Conservation (phyloP, 345 rosid genomes). For the Eutrema heterophyllum region DNA sequence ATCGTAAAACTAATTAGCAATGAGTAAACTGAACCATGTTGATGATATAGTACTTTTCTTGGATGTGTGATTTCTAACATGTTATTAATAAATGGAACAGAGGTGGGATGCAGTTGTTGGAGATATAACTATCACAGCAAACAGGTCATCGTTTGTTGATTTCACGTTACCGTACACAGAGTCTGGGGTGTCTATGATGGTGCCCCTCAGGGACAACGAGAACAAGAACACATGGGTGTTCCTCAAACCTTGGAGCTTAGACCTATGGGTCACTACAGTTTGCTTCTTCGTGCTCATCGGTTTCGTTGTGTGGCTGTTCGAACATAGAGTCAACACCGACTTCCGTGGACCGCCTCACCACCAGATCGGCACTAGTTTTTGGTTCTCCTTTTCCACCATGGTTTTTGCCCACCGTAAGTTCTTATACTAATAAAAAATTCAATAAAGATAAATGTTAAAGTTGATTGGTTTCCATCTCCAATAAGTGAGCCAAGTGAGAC, state of each 20-base stretch:
- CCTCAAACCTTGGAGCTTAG: conserved; percentile 56
- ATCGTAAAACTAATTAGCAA: not conserved
- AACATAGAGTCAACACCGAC: conserved; percentile 60
- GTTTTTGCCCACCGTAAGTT: conserved; percentile 29
- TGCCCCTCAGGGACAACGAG: conserved; percentile 38
- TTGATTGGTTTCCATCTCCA: not conserved
- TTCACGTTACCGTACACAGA: conserved; percentile 68
- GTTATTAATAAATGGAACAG: conserved; percentile 25
- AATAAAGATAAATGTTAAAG: not conserved
- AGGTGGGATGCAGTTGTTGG: conserved; percentile 54
- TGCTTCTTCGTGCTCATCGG: conserved; percentile 55
- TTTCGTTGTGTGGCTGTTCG: conserved; percentile 63
- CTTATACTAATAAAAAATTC: not conserved
- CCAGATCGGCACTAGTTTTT: conserved; percentile 31
- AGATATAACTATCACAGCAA: conserved; percentile 49
- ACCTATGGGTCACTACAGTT: conserved; percentile 56
- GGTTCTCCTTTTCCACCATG: conserved; percentile 38
- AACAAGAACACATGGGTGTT: conserved; percentile 58
- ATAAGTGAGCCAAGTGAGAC: not conserved
- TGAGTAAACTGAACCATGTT: not conserved
- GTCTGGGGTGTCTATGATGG: conserved; percentile 69
- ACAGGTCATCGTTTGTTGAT: conserved; percentile 49
- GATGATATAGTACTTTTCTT: not conserved
- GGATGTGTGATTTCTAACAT: not conserved
- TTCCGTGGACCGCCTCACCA: conserved; percentile 43